Base-by-base conservation (phyloP, 2,329 filamentous ascomycete species). In the Sporothrix euskadiensis region DNA sequence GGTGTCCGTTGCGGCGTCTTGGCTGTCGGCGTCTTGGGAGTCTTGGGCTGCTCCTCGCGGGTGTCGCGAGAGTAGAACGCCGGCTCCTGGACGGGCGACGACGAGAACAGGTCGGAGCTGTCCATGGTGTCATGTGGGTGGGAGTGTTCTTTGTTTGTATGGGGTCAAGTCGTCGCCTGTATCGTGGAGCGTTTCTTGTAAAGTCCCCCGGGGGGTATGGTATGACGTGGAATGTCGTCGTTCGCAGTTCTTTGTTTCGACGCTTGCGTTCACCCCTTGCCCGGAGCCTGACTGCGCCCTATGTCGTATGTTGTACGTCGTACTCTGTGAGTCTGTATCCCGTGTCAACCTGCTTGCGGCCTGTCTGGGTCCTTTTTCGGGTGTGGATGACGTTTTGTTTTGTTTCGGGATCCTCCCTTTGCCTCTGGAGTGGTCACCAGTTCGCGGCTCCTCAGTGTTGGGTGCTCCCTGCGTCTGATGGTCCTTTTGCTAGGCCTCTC, bases 21-120 rank as follows among this genome's bases (percentile, higher is more conserved):
- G 30, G n/a, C 6, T 74, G 76, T 87, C 76, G 81, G 85, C 26
- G 84, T 88, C 77, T 82, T 85, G 10, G 86, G 84, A 0, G 83
- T 83, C 76, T 82, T 84, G 56, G 84, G 79, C n/a, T 78, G 80
- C 68, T 80, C 79, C 22, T 78, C 76, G 19, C 59, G 39, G 52
- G 12, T 61, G 71, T 57, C 44, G 44, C 44, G 44, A 14, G 44
- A 19, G 26, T 66, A 44, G 59, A 22, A 35, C 26, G 19, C 76
- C 56, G 74, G 30, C 57, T 54, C 73, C 74, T 73, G 19, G 72
- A 75, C 68, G 52, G 77, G 75, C 73, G 76, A 76, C 47, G 77
- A 78, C 63, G 77, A 78, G 32, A 78, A 74, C 9, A 77, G 71
- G 16, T 74, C 74, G 54, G 76, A 77, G 66, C 75, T 74, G 72